phyloP scores from a whole-genome alignment of 305 asterid genomes.

The Andrographis paniculata region DNA sequence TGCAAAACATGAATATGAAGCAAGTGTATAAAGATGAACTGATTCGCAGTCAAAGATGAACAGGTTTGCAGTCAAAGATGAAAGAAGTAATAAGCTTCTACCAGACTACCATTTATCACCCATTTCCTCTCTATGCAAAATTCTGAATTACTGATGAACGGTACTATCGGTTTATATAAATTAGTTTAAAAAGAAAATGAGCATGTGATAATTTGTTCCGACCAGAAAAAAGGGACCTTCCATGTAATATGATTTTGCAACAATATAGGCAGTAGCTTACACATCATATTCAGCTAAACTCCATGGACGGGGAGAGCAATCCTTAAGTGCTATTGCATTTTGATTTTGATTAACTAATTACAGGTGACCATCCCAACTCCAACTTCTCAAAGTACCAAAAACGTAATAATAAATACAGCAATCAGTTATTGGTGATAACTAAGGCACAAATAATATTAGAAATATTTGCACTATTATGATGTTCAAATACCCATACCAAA shows the following conservation, averaged over 20 bases:
- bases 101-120: no score
- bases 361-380: background rate
- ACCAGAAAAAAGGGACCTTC: background rate
- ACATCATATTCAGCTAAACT: background rate
- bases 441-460: no score
- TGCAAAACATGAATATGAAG: conserved; percentile 33
- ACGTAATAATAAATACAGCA: no score
- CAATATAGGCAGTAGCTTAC: background rate
- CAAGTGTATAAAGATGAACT: conserved; percentile 11
- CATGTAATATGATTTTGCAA: background rate
- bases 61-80: background rate
- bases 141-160: no score
- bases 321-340: background rate
- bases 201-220: conserved; percentile 5
- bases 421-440: no score
- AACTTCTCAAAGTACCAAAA: no score
- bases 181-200: background rate
- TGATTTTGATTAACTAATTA: background rate
- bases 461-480: no score
- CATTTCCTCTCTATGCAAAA: background rate
- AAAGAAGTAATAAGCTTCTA: background rate
- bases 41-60: conserved; percentile 1
- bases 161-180: background rate
- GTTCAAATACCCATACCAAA: no score
- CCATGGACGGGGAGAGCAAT: background rate